Evolutionary conservation across 2,329 filamentous ascomycete species (phyloP).

Genomic region (Botrytis cinerea): DNA sequence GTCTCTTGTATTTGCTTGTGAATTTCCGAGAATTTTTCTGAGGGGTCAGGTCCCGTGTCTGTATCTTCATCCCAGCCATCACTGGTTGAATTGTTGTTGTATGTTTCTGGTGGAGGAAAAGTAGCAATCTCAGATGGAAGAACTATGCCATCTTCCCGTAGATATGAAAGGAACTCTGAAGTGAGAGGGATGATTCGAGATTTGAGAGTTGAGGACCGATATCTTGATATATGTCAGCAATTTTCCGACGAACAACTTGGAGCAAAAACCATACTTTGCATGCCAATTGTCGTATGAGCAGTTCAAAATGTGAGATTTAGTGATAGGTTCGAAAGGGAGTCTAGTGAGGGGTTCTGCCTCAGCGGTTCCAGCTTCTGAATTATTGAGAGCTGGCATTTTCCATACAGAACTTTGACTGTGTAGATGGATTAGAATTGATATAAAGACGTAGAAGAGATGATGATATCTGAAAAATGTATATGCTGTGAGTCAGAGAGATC

Average conservation of each 20-base stretch:
- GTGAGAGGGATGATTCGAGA: slow-evolving; percentile 81
- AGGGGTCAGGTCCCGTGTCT: slow-evolving; percentile 36
- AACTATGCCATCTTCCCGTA: slow-evolving; percentile 89
- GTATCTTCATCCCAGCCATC: slow-evolving; percentile 54
- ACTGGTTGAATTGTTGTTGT: slow-evolving; percentile 51
- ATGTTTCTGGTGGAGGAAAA: slow-evolving; percentile 34
- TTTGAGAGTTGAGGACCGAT: slow-evolving; percentile 79
- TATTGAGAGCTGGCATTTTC: slow-evolving; percentile 38
- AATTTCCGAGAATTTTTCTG: slow-evolving; percentile 60
- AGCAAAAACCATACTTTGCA: slow-evolving; percentile 55
- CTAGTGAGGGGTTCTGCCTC: slow-evolving; percentile 37
- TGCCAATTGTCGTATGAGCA: slow-evolving; percentile 96
- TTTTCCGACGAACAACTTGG: background rate
- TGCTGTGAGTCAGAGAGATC: slow-evolving; percentile 4
- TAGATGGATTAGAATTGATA: background rate
- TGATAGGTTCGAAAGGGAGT: slow-evolving; percentile 79
- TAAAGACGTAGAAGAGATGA: no score
- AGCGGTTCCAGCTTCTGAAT: slow-evolving; percentile 20
- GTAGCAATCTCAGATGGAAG: slow-evolving; percentile 64
- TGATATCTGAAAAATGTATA: background rate
- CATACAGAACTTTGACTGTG: background rate
- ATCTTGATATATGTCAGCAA: slow-evolving; percentile 51
- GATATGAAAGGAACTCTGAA: slow-evolving; percentile 75
- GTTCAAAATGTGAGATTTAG: slow-evolving; percentile 83
- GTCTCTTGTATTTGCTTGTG: slow-evolving; percentile 75